phyloP scores from a whole-genome alignment of 2,329 filamentous ascomycete species.

The Curvularia sp. region DNA sequence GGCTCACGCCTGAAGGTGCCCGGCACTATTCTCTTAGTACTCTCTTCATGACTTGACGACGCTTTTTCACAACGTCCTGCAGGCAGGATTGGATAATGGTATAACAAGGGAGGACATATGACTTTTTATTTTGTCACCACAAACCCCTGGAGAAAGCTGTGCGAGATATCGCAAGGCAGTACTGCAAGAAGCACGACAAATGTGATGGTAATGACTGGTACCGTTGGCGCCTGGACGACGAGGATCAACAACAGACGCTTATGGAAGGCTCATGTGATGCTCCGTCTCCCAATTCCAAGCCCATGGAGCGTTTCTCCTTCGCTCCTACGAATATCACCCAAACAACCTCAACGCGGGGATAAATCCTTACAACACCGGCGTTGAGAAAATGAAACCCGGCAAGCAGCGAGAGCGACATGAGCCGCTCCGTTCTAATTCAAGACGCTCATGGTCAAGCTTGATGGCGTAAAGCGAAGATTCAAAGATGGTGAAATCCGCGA shows the following conservation, averaged over 20 bases:
- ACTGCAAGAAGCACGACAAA: slow-evolving; percentile 52
- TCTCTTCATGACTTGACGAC: background rate
- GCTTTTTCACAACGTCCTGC: background rate
- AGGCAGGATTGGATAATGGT: too few species aligned
- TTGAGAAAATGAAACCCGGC: too few species aligned
- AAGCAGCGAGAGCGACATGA: too few species aligned
- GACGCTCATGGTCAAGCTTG: too few species aligned
- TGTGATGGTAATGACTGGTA: slow-evolving; percentile 56
- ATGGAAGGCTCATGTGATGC: slow-evolving; percentile 4
- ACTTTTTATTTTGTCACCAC: slow-evolving; percentile 37
- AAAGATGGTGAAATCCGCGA: too few species aligned
- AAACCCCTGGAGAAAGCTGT: slow-evolving; percentile 58
- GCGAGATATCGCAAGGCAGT: slow-evolving; percentile 53
- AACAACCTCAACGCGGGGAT: too few species aligned
- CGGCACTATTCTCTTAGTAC: background rate
- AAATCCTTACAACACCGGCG: too few species aligned
- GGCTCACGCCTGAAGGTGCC: slow-evolving; percentile 18
- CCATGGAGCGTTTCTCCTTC: slow-evolving; percentile 28
- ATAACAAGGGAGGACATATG: too few species aligned
- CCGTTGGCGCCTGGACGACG: slow-evolving; percentile 46
- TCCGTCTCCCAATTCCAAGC: slow-evolving; percentile 15
- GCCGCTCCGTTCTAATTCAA: too few species aligned
- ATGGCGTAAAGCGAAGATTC: too few species aligned
- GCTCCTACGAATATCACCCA: too few species aligned
- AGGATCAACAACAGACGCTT: slow-evolving; percentile 8